These are phyloP conservation scores for Aphanomyces stellatus DNA, from an alignment of 352 stramenopile genomes.

Conservation along the genomic window DNA sequence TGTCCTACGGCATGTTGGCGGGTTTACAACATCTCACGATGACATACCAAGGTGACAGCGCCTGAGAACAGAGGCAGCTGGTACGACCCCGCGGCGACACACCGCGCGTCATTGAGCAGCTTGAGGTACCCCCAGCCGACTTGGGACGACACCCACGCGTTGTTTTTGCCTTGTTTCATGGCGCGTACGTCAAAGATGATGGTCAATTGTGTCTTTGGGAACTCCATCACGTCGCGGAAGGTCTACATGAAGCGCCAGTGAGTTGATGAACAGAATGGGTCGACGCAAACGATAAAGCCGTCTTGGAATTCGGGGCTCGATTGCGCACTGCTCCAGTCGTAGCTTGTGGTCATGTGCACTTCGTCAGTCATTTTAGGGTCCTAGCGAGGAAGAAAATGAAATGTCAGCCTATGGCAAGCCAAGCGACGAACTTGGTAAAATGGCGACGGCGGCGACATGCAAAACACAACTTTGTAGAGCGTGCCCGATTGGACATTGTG, in stretches of 20 bases:
- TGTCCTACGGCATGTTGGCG: conserved; percentile 23
- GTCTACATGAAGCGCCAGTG: conserved; percentile 26
- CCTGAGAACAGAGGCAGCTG: conserved; percentile 59
- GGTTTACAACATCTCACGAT: background rate
- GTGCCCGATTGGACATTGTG: conserved; percentile 40
- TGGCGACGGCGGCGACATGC: conserved; percentile 38
- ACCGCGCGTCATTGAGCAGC: conserved; percentile 30
- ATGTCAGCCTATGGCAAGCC: background rate
- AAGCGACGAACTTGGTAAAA: conserved; percentile 42
- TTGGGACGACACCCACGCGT: conserved; percentile 32
- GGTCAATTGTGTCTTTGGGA: conserved; percentile 23
- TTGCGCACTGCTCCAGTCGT: conserved; percentile 49
- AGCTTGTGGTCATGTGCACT: conserved; percentile 50
- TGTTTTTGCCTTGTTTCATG: conserved; percentile 33
- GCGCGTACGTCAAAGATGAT: conserved; percentile 54
- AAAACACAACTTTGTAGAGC: conserved; percentile 53
- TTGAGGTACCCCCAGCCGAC: conserved; percentile 61
- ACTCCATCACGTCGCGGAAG: conserved; percentile 29
- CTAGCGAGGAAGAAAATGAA: background rate
- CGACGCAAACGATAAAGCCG: conserved; percentile 39
- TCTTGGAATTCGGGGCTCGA: conserved; percentile 48
- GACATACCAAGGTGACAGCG: conserved; percentile 47
- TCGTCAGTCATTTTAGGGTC: conserved; percentile 38
- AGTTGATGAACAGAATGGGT: background rate
- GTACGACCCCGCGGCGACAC: conserved; percentile 30